Evolutionary conservation across 345 rosid genomes (phyloP), one percentile per base, ranked within the genome.

Genomic region (Gossypium bickii): DNA sequence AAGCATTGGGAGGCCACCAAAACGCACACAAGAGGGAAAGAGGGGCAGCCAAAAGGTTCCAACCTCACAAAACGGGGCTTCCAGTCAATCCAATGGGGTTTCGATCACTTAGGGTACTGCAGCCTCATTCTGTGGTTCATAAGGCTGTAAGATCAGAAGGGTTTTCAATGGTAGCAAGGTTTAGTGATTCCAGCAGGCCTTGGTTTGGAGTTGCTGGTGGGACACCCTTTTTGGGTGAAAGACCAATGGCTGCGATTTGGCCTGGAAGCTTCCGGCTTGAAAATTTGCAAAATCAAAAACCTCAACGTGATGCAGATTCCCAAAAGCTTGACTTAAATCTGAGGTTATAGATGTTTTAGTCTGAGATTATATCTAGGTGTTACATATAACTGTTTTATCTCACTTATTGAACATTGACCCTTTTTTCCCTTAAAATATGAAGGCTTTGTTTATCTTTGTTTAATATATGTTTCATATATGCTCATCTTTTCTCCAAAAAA

Each of bases 1-100:
- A 86, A 34, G 89, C 89, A 3, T 70, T 84, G 25, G 89, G 89
- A 4, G 89, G 87, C 10, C 89, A 86, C 44, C 89, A 83, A 49
- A 86, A 86, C 45, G 87, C 89, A 25, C 89, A 86, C 77, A 82
- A 83, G 62, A 69, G 85, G 45, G 89, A 86, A 60, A 77, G 87
- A 63, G 84, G 80, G 49, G 84, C 78, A 15, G 85, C 83, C 2
- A 86, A 77, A 61, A 82, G 83, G 67, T 80, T 66, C 57, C 78
- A 82, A 6, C 72, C 81, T 66, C 76, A 86, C 63, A 74, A 82
- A 74, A 82, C 77, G 9, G 80, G 76, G 11, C 56, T 55, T 25
- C 82, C 84, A 4, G 76, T 79, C 77, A 72, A 53, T 64, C 63
- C 78, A 25, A 7, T 64, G 1, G 64, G 81, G 10, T 77, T 69